Base-by-base conservation (phyloP, 2,329 filamentous ascomycete genomes). In the Thermoascus crustaceus region DNA sequence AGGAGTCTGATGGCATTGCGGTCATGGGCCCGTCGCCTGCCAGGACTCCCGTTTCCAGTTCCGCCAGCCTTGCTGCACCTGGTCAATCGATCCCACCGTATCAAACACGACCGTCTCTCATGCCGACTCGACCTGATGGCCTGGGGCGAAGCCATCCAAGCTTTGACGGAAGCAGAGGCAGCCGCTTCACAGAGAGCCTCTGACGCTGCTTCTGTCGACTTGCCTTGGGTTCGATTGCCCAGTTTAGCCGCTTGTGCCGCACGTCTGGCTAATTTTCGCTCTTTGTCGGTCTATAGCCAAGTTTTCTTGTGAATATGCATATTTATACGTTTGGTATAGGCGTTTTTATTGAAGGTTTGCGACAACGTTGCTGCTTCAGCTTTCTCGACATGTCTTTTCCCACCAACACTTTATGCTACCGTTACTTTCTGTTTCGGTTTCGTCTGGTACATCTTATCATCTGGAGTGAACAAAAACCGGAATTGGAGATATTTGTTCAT, bases 151-250 rank as follows among this genome's bases (percentile, higher is more conserved):
- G 59, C 35, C 52, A 61, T 37, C 51, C 59, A 4, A 60, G 60
- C 36, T 55, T 55, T 29, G 64, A 67, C 42, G 63, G 63, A n/a
- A 68, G 64, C 45, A 58, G 63, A 21, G 53, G 61, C 21, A 68
- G 64, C 47, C 60, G 64, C 29, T 68, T 68, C 42, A 63, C 60
- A 11, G 64, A 60, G 43, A 56, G 54, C 17, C 42, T 55, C 22
- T 44, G 29, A 42, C 6, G n/a, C n/a, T 14, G 10, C 6, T 11
- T 11, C 10, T 14, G 7, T 3, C 10, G 5, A 11, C 23, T n/a
- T 16, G 6, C 21, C 32, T 30, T 29, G 23, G 21, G 18, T 17
- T 20, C 18, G 20, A n/a, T 7, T 19, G 14, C 16, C 20, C 18
- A 22, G 23, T 20, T 26, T n/a, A n/a, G 17, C 17, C 11, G 20